Percentiles rank a stretch among this genome's conserved stretches.
phyloP scores from a whole-genome alignment of 2,329 filamentous ascomycete genomes.

The Venturia nashicola region DNA sequence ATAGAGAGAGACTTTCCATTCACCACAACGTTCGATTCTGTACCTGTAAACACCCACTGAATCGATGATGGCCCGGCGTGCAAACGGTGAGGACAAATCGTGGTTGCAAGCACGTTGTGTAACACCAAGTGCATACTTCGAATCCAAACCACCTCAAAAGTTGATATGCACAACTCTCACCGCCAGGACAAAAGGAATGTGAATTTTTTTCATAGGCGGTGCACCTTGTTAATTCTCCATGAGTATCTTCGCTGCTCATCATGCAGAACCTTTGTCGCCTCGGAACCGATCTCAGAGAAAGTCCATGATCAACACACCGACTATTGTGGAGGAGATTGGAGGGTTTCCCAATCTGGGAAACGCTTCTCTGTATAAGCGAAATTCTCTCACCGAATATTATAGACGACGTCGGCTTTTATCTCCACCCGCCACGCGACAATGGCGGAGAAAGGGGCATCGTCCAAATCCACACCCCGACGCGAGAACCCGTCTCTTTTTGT shows the following conservation, averaged over 20 bases:
- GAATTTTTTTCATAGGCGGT: not conserved
- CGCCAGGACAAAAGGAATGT: not conserved
- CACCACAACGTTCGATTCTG: too few species aligned
- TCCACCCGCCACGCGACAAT: not conserved
- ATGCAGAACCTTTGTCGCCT: not conserved
- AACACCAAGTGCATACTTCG: not conserved
- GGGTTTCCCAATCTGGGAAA: not conserved
- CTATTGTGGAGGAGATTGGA: not conserved
- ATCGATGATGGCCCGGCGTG: not conserved
- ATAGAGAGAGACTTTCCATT: too few species aligned
- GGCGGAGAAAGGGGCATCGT: not conserved
- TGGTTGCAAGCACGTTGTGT: not conserved
- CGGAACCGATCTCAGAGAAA: not conserved
- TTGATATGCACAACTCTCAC: not conserved
- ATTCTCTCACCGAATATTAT: not conserved
- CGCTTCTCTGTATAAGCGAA: not conserved
- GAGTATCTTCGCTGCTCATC: not conserved
- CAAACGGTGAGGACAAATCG: not conserved
- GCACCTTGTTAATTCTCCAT: not conserved
- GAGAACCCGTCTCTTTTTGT: not conserved
- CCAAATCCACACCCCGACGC: not conserved
- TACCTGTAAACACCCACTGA: too few species aligned
- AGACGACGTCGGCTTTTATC: not conserved
- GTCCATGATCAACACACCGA: not conserved
- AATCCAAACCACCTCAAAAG: not conserved